These are phyloP conservation scores for Leccinum subatratum DNA, from an alignment of 1,284 basidiomycete species.

Conservation along the genomic window DNA sequence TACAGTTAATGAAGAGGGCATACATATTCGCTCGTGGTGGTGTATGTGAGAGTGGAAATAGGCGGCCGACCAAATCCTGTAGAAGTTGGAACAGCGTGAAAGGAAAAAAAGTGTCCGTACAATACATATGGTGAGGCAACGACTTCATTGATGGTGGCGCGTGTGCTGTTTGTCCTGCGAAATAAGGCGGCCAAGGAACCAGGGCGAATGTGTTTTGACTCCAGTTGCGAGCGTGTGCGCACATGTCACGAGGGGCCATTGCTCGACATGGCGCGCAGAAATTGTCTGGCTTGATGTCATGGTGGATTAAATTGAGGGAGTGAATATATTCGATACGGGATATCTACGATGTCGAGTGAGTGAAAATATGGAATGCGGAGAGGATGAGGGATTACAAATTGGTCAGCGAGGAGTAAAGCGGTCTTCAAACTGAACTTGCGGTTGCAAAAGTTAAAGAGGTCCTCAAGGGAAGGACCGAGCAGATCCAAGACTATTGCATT, in stretches of 20 bases:
- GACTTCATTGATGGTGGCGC: constrained; percentile 27
- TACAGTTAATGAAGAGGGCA: no score
- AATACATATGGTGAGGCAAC: constrained; percentile 39
- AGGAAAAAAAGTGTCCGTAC: constrained; percentile 64
- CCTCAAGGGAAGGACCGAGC: constrained; percentile 94
- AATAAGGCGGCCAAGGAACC: constrained; percentile 21
- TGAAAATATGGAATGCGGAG: neutral
- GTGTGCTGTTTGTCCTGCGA: constrained; percentile 23
- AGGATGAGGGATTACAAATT: constrained; percentile 62
- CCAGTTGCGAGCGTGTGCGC: constrained; percentile 20
- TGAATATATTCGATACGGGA: constrained; percentile 99
- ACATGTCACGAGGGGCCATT: constrained; percentile 21
- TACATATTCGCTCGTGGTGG: constrained; percentile 23
- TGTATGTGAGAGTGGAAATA: constrained; percentile 23
- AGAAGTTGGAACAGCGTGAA: constrained; percentile 40
- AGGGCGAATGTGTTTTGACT: constrained; percentile 13
- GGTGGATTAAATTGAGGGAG: constrained; percentile 99
- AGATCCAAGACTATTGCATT: constrained; percentile 99
- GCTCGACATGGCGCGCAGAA: constrained; percentile 43
- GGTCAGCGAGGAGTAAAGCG: constrained; percentile 93
- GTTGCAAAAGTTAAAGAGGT: constrained; percentile 99
- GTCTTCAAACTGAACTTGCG: constrained; percentile 98
- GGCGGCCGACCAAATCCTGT: constrained; percentile 31
- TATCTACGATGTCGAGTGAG: constrained; percentile 54
- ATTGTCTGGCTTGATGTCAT: constrained; percentile 99